Conservation (phyloP, 2,329 filamentous ascomycete species). For the Monosporascus sp. region DNA sequence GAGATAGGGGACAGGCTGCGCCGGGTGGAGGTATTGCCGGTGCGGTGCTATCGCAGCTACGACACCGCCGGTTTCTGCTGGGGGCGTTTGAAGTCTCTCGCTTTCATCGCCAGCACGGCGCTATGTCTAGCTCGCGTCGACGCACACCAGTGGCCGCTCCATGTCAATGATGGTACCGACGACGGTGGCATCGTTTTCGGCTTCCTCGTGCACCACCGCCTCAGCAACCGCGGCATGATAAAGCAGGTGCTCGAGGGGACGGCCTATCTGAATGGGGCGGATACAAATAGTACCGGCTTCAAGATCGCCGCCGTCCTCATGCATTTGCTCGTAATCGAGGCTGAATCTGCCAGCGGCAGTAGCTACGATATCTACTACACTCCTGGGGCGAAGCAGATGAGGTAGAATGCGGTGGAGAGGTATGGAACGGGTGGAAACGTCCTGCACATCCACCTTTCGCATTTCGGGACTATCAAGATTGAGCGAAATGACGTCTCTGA, state of each 20-base stretch:
- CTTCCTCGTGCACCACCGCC: neutral
- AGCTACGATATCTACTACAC: neutral
- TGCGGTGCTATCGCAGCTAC: too few relatives aligned
- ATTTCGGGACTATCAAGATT: slow-evolving; percentile 3
- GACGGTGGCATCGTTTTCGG: neutral
- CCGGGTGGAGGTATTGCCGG: neutral
- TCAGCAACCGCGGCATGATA: neutral
- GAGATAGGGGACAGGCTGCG: neutral
- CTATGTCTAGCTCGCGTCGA: neutral
- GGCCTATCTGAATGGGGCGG: neutral
- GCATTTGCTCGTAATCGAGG: neutral
- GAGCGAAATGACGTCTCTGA: neutral
- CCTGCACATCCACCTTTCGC: slow-evolving; percentile 8
- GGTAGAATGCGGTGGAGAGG: neutral
- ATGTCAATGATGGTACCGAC: neutral
- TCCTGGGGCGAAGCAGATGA: neutral
- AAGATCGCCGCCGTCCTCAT: neutral
- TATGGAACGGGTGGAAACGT: slow-evolving; percentile 5
- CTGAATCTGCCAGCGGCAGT: neutral
- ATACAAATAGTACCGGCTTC: neutral
- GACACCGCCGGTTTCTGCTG: too few relatives aligned
- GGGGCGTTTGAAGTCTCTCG: neutral
- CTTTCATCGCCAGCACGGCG: neutral
- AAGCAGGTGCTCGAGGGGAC: neutral
- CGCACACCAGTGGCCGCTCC: neutral